Evolutionary conservation across 129 eudicot genomes (phyloP), one percentile per base, ranked within the genome.

Genomic region (Silybum marianum): DNA sequence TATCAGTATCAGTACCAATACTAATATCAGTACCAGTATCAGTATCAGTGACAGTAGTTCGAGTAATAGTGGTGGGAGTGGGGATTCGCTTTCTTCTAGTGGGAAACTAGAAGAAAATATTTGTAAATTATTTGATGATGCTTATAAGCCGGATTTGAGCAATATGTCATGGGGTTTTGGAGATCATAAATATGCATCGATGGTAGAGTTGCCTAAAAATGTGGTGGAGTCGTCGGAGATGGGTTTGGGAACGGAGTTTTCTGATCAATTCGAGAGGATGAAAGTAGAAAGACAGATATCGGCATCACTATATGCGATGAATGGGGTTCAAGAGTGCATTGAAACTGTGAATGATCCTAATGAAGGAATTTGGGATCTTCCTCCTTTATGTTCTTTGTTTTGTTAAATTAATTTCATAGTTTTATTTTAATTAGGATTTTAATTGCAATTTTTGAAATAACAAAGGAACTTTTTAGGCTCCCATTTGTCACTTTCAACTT

Each of bases 301-400:
- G n/a, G 92, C 96, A 18, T 92, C 96, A 1, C 87, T 91, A 66
- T 90, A 92, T 21, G 91, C 94, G 0, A 86, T 88, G 82, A 95
- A 95, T 54, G 96, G 92, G 11, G 92, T 88, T 74, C 97, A 92
- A 73, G 97, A 92, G 80, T 92, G 86, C 79, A 88, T 90, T 86
- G 97, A 95, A n/a, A 86, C 91, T 71, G 81, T 88, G 11, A 88
- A 84, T 85, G 98, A 94, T 90, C 91, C 93, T 74, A 87, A 76
- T 83, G 96, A 90, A 74, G 78, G 91, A 4, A 78, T 95, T 34
- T 95, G 99, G 99, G 99, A 92, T 90, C 97, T 92, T 88, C 99
- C 98, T 71, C 92, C 97, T 85, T 75, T 92, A 24, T 92, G 88
- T 85, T 82, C 98, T 70, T 81, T 89, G 82, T 95, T 90, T 76